A percentile compares a stretch with the other conserved stretches of the same genome.
Conservation (phyloP, 140 eudicot species). For the Anethum foeniculum region DNA sequence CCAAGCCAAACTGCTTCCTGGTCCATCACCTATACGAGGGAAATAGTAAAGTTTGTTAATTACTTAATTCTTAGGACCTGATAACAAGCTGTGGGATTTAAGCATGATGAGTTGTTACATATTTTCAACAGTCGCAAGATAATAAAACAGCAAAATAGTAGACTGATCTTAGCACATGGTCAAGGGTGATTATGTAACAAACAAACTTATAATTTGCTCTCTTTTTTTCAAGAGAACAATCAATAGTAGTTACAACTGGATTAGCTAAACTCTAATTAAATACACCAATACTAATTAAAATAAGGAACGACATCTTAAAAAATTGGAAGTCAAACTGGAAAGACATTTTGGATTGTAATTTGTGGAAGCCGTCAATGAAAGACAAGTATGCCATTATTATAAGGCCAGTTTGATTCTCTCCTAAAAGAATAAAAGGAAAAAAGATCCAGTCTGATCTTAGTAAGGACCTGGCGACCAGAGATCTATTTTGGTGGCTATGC, state of each 20-base stretch:
- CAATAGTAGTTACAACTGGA: not conserved
- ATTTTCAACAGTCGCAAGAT: not conserved
- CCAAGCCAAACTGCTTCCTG: constrained; percentile 72
- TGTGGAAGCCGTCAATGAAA: not conserved
- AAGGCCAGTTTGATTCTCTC: not conserved
- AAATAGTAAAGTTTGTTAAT: not conserved
- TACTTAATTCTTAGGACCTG: not conserved
- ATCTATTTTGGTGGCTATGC: not conserved
- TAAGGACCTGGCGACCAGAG: not conserved
- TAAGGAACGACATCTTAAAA: not conserved
- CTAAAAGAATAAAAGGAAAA: too few species aligned
- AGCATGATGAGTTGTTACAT: not conserved
- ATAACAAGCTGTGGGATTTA: not conserved
- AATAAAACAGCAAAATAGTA: not conserved
- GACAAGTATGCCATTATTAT: not conserved
- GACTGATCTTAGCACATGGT: not conserved
- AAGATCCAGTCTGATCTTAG: not conserved
- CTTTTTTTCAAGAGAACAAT: not conserved
- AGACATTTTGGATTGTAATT: not conserved
- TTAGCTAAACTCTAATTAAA: not conserved
- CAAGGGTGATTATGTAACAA: not conserved
- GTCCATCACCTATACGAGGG: constrained; percentile 53
- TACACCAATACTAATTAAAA: not conserved
- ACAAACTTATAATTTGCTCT: not conserved
- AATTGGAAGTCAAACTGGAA: not conserved